Conservation (phyloP, 345 rosid genomes). For the Mallotus nudiflorus region DNA sequence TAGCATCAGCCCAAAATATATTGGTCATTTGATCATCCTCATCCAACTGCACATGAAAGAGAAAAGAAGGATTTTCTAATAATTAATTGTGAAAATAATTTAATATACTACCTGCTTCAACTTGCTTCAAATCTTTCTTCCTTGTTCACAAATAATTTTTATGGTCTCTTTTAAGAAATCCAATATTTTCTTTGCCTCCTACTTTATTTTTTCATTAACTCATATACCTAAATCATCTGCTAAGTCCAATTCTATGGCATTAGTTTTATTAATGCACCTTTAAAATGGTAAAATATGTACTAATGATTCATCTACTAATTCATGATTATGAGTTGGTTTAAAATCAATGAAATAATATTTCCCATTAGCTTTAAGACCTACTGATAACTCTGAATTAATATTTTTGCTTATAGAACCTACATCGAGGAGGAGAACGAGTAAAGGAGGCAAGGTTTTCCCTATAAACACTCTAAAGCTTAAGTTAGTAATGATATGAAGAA, state of each 20-base stretch:
- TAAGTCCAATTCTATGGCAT: not conserved
- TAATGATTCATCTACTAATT: not conserved
- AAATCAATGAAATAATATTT: not conserved
- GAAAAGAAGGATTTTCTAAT: slow-evolving; percentile 27
- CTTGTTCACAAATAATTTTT: no score
- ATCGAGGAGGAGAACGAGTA: no score
- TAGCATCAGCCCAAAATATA: slow-evolving; percentile 42
- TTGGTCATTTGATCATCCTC: slow-evolving; percentile 32
- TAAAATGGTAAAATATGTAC: not conserved
- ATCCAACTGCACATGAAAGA: slow-evolving; percentile 29
- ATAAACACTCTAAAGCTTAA: no score
- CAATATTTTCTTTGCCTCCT: no score
- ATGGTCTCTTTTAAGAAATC: no score
- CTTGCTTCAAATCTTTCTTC: no score
- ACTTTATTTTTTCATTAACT: no score
- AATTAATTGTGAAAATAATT: slow-evolving; percentile 8
- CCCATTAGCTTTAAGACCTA: not conserved
- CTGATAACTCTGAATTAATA: no score
- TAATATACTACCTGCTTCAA: no score
- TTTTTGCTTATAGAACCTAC: no score
- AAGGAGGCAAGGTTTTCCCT: no score
- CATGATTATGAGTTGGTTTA: not conserved
- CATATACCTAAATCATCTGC: not conserved
- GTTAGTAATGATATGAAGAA: no score
- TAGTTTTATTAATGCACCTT: not conserved